These are phyloP conservation scores for Ricinus communis DNA, from an alignment of 345 rosid genomes.

Conservation along the genomic window DNA sequence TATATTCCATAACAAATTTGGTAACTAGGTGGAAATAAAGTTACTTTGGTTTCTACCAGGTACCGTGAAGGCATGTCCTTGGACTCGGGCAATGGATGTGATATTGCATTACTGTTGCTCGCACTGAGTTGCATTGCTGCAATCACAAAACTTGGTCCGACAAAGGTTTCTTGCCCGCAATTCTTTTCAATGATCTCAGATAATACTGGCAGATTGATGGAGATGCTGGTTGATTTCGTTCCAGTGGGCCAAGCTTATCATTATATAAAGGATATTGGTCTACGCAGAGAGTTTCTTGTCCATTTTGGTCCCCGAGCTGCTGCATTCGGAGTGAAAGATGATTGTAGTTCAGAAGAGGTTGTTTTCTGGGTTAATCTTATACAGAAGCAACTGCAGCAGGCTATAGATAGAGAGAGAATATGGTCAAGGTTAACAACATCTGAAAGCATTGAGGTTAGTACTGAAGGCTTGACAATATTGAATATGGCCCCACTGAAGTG, in stretches of 20 bases:
- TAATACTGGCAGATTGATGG: conserved; percentile 80
- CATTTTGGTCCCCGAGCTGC: conserved; percentile 96
- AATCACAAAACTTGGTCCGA: conserved; percentile 78
- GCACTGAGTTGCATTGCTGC: conserved; percentile 78
- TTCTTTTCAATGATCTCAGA: conserved; percentile 75
- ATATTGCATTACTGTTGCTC: conserved; percentile 75
- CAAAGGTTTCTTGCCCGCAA: conserved; percentile 73
- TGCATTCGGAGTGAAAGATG: conserved; percentile 65
- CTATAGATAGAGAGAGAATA: conserved; percentile 92
- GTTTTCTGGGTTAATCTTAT: conserved; percentile 93
- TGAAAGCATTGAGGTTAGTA: conserved; percentile 91
- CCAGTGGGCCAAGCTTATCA: conserved; percentile 70
- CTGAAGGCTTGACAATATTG: neutral
- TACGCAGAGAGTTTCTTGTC: conserved; percentile 80
- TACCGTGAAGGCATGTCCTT: conserved; percentile 43
- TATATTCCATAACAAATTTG: conserved; percentile 12
- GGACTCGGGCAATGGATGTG: conserved; percentile 54
- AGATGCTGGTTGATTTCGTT: conserved; percentile 71
- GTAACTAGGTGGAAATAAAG: conserved; percentile 17
- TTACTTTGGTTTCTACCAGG: conserved; percentile 41
- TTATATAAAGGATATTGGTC: conserved; percentile 69
- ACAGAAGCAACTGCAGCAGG: conserved; percentile 78
- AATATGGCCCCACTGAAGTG: neutral
- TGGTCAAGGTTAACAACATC: conserved; percentile 94
- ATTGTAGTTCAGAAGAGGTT: conserved; percentile 68